These are phyloP conservation scores for Colletotrichum sidae DNA, from an alignment of 2,329 filamentous ascomycete species.

Conservation along the genomic window DNA sequence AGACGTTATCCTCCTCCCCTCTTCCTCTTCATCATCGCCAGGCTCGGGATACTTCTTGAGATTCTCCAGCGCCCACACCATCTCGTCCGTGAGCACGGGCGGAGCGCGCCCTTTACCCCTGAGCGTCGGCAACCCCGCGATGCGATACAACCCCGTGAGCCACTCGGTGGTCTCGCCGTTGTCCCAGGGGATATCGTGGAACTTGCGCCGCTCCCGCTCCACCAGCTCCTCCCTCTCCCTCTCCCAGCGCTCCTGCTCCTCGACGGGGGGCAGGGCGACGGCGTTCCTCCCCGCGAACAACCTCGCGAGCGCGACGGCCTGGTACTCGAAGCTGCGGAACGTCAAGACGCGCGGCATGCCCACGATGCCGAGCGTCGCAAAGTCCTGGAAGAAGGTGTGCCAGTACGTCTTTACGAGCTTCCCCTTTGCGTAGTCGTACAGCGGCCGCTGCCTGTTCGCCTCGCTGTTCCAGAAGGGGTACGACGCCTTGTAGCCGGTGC, in stretches of 20 bases:
- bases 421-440: conserved; percentile 62
- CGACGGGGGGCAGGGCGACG: conserved; percentile 49
- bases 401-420: conserved; percentile 59
- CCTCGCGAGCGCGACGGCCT: conserved; percentile 64
- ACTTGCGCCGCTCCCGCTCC: conserved; percentile 50
- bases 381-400: conserved; percentile 64
- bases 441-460: conserved; percentile 53
- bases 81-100: conserved; percentile 55
- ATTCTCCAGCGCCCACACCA: conserved; percentile 61
- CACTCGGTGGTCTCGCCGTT: conserved; percentile 61
- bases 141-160: conserved; percentile 57
- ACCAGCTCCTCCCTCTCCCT: conserved; percentile 47
- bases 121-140: conserved; percentile 62
- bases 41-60: conserved; percentile 60
- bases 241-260: conserved; percentile 61
- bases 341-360: conserved; percentile 64
- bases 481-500: conserved; percentile 56
- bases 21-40: conserved; percentile 33
- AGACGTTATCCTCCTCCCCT: not conserved
- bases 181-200: conserved; percentile 66
- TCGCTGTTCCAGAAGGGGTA: conserved; percentile 62
- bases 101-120: conserved; percentile 59
- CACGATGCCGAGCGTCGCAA: conserved; percentile 60
- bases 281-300: conserved; percentile 57
- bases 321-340: conserved; percentile 67